phyloP scores from a whole-genome alignment of 163 green algal genomes.

The Scenedesmus sp. region DNA sequence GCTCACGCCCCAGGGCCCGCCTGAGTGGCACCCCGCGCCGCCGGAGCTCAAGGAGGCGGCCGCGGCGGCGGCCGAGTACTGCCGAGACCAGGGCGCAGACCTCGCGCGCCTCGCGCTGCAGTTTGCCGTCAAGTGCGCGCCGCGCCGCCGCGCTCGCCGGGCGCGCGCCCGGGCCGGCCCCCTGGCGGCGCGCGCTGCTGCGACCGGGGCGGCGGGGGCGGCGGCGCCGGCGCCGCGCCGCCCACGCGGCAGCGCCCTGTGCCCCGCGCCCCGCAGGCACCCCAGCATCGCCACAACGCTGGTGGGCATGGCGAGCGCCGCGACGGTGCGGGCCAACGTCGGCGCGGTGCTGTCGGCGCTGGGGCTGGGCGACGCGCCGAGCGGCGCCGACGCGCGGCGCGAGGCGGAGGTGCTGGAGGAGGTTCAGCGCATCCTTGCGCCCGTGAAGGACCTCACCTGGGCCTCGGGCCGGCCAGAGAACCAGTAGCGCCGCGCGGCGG shows the following conservation, averaged over 20 bases:
- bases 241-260: too few relatives aligned
- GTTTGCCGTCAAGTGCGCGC: conserved; percentile 59
- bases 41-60: conserved; percentile 66
- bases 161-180: too few relatives aligned
- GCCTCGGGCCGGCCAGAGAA: conserved; percentile 82
- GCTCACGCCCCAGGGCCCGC: conserved; percentile 82
- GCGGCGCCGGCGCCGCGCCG: not conserved
- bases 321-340: conserved; percentile 79
- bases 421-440: conserved; percentile 70
- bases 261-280: conserved; percentile 52
- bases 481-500: too few relatives aligned
- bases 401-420: conserved; percentile 64
- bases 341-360: conserved; percentile 66
- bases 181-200: not conserved
- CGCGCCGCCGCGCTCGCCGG: too few relatives aligned
- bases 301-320: conserved; percentile 79
- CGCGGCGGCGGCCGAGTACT: conserved; percentile 53
- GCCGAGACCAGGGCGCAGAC: conserved; percentile 51
- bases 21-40: conserved; percentile 89
- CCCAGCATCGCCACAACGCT: conserved; percentile 75
- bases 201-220: not conserved
- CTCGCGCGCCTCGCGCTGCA: conserved; percentile 75
- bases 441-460: conserved; percentile 80
- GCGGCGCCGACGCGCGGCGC: not conserved
- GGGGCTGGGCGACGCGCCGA: conserved; percentile 36